Base-by-base conservation (phyloP, 495 filamentous ascomycete genomes). In the Hypomontagnella monticulosa region DNA sequence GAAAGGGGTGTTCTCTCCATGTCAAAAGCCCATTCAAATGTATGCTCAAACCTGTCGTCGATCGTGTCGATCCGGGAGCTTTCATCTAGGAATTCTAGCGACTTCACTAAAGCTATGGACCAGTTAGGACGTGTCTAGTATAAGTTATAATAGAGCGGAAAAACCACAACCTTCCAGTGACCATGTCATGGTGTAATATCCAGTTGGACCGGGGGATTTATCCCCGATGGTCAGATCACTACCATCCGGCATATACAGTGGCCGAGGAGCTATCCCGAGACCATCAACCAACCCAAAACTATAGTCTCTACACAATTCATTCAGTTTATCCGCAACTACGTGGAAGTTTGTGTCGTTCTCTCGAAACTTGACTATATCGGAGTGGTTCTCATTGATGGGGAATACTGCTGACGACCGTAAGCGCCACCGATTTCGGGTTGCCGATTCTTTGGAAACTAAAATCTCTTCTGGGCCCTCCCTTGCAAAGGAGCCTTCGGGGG, bases 301-400 rank as follows among this genome's bases (percentile, higher is more conserved):
- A 23, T 33, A 36, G 30, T 12, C 40, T 30, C 14, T 4, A 20
- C 42, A 43, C 11, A 32, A 12, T 46, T 40, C 19, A 8, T 16
- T 34, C 34, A 57, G 10, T 19, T 11, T 44, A 20, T 19, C 16
- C 4, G 12, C 19, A 6, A 52, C 16, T 4, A 52, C 1, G 3
- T 4, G n/a, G 6, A 20, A 34, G 11, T 20, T 33, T 9, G 53
- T 38, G 47, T 58, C 54, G 16, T 40, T 48, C 10, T 40, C 14
- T 4, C 30, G 42, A 27, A 70, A 66, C 14, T 70, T 70, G 19
- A 70, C 67, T 38, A 70, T 66, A 8, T 57, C 20, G 0, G 67
- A 70, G n/a, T 70, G 67, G 12, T 51, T 58, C 20, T 64, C 52
- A 9, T 70, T 66, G 18, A 70, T 63, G 0, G 67, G 62, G 19